Percentiles rank a stretch among this genome's conserved stretches.
These are phyloP conservation scores for Verticillium zaregamsianum DNA, from an alignment of 2,329 filamentous ascomycete species.

Conservation along the genomic window DNA sequence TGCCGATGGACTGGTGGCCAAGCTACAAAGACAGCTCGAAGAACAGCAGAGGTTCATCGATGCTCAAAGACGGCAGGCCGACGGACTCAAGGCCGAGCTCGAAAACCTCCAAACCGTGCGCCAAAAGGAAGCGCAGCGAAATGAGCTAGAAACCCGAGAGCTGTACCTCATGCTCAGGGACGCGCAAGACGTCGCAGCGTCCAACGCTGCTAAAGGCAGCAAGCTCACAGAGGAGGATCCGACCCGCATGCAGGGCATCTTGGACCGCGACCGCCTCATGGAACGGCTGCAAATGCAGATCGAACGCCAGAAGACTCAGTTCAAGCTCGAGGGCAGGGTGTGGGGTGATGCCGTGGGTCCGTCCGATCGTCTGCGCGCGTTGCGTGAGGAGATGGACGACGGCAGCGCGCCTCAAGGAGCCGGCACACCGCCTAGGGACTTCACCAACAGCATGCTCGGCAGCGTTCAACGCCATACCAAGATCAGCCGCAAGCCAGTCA, in stretches of 20 bases:
- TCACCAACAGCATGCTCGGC: constrained; percentile 70
- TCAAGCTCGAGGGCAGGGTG: constrained; percentile 89
- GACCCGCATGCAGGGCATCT: constrained; percentile 80
- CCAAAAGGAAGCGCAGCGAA: constrained; percentile 86
- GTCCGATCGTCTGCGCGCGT: constrained; percentile 84
- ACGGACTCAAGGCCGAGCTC: constrained; percentile 83
- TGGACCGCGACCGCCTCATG: constrained; percentile 91
- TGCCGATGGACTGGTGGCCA: constrained; percentile 88
- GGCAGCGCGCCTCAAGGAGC: constrained; percentile 43
- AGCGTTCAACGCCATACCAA: constrained; percentile 61
- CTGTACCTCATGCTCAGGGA: constrained; percentile 97
- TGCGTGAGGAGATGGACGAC: constrained; percentile 91
- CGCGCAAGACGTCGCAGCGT: constrained; percentile 91
- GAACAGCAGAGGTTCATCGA: constrained; percentile 90
- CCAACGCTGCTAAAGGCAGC: constrained; percentile 62
- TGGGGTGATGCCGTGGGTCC: constrained; percentile 81
- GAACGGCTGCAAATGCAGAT: constrained; percentile 91
- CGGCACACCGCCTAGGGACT: constrained; percentile 53
- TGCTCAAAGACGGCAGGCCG: constrained; percentile 79
- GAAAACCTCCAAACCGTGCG: constrained; percentile 81
- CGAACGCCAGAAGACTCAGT: constrained; percentile 95
- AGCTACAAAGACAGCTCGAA: constrained; percentile 88
- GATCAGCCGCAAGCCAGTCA: constrained; percentile 51
- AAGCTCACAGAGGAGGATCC: constrained; percentile 62
- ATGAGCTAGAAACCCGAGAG: constrained; percentile 93